Conservation (phyloP, 2,329 filamentous ascomycete genomes). For the Xylaria sp. region DNA sequence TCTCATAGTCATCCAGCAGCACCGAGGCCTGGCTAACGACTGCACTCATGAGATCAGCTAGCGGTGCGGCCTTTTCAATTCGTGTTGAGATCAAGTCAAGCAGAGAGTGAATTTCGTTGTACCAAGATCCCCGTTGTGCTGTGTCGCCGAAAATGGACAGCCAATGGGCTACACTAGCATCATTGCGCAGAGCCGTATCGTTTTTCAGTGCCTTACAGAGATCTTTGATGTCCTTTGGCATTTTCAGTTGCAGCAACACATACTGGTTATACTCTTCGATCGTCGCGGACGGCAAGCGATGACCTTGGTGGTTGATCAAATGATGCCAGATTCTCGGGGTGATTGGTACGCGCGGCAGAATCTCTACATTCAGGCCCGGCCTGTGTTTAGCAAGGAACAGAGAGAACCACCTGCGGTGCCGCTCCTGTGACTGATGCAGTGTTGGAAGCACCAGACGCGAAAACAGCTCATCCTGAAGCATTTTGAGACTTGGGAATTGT, state of each 20-base stretch:
- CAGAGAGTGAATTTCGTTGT: background rate
- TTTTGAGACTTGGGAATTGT: slow-evolving; percentile 16
- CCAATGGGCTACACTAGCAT: slow-evolving; percentile 31
- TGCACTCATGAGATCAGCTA: slow-evolving; percentile 2
- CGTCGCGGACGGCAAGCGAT: slow-evolving; percentile 16
- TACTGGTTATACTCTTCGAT: slow-evolving; percentile 31
- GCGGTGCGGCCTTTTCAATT: slow-evolving; percentile 14
- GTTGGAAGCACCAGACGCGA: slow-evolving; percentile 33
- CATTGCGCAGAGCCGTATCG: slow-evolving; percentile 27
- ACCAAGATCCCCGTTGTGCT: background rate
- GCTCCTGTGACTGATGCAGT: slow-evolving; percentile 28
- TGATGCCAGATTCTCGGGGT: slow-evolving; percentile 23
- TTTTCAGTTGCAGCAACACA: slow-evolving; percentile 8
- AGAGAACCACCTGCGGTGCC: slow-evolving; percentile 32
- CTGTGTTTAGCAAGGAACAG: slow-evolving; percentile 33
- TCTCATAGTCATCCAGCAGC: slow-evolving; percentile 34
- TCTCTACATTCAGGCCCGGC: slow-evolving; percentile 5
- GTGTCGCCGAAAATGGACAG: slow-evolving; percentile 23
- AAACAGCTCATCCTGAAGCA: slow-evolving; percentile 26
- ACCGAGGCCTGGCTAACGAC: slow-evolving; percentile 27
- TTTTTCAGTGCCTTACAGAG: slow-evolving; percentile 17
- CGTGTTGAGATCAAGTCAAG: slow-evolving; percentile 18
- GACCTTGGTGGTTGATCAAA: slow-evolving; percentile 17
- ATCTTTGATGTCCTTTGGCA: slow-evolving; percentile 10
- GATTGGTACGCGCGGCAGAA: slow-evolving; percentile 30